These are phyloP conservation scores for Parathielavia appendiculata DNA, from an alignment of 495 filamentous ascomycete genomes.

Conservation along the genomic window DNA sequence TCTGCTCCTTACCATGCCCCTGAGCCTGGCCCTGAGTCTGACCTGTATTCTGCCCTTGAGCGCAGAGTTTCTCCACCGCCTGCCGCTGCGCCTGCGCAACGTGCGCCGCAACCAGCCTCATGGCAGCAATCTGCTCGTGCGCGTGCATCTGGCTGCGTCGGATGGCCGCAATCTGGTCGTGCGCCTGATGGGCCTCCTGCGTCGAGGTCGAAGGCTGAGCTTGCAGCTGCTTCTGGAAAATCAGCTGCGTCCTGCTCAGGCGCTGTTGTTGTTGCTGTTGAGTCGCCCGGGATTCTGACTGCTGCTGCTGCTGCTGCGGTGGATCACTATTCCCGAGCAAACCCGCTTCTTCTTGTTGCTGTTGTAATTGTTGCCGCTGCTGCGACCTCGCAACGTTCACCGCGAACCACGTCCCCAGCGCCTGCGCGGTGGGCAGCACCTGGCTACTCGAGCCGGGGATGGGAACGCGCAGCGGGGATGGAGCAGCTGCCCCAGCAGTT, in stretches of 20 bases:
- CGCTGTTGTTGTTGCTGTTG: not conserved
- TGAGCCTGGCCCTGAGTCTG: not conserved
- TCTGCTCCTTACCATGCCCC: no score
- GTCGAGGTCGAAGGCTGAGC: not conserved
- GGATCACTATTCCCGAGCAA: not conserved
- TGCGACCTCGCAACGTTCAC: not conserved
- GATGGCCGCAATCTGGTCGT: not conserved
- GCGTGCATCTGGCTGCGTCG: not conserved
- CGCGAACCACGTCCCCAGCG: not conserved
- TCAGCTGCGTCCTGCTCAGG: not conserved
- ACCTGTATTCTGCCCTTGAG: not conserved
- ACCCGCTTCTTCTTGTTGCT: not conserved
- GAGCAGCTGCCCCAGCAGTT: not conserved
- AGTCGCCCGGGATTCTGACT: not conserved
- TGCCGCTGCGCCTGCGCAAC: no score
- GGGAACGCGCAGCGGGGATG: not conserved
- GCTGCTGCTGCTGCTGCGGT: not conserved
- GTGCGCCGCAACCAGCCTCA: not conserved
- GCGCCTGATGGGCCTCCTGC: not conserved
- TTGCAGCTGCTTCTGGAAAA: not conserved
- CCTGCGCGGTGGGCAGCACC: not conserved
- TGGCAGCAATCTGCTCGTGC: not conserved
- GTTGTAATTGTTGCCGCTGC: not conserved
- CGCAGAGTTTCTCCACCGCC: not conserved
- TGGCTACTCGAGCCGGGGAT: not conserved